A percentile compares a stretch with the other conserved stretches of the same genome.
Evolutionary conservation across 495 filamentous ascomycete species (phyloP).

Genomic region (Penicillium silybi): DNA sequence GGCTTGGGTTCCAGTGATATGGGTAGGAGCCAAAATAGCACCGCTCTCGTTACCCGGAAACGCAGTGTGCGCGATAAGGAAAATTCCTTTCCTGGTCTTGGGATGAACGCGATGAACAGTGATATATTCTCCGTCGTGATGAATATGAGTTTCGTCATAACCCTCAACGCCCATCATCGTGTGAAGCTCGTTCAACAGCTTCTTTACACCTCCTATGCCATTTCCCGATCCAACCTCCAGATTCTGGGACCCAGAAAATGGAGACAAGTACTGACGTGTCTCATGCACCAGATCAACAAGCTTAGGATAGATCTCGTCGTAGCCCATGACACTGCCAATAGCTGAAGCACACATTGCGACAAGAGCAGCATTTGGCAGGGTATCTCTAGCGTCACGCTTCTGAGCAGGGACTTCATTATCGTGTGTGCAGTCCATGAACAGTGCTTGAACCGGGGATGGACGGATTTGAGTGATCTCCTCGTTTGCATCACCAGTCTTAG

Average conservation of each 20-base stretch:
- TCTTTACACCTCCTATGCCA: slow-evolving; percentile 85
- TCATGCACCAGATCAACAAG: slow-evolving; percentile 88
- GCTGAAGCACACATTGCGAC: slow-evolving; percentile 94
- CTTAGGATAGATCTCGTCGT: slow-evolving; percentile 93
- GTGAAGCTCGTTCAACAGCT: slow-evolving; percentile 87
- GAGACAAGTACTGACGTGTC: slow-evolving; percentile 72
- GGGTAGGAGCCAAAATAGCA: slow-evolving; percentile 68
- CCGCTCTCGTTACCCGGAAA: slow-evolving; percentile 83
- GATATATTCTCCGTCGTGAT: slow-evolving; percentile 93
- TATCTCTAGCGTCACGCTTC: slow-evolving; percentile 91
- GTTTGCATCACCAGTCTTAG: slow-evolving; percentile 34
- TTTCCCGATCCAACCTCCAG: slow-evolving; percentile 59
- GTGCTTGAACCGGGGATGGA: slow-evolving; percentile 77
- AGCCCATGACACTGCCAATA: slow-evolving; percentile 96
- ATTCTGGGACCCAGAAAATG: slow-evolving; percentile 55
- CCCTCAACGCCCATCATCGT: slow-evolving; percentile 89
- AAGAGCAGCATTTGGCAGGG: slow-evolving; percentile 90
- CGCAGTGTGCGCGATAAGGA: slow-evolving; percentile 91
- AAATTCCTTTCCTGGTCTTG: slow-evolving; percentile 83
- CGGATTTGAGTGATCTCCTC: slow-evolving; percentile 72
- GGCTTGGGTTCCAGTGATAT: slow-evolving; percentile 67
- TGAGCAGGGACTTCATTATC: slow-evolving; percentile 97
- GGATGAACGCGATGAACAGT: slow-evolving; percentile 96
- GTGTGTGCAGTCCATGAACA: slow-evolving; percentile 99
- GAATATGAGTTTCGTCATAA: slow-evolving; percentile 92